Conservation (phyloP, 139 green algal genomes). For the Chlorella sorokiniana region DNA sequence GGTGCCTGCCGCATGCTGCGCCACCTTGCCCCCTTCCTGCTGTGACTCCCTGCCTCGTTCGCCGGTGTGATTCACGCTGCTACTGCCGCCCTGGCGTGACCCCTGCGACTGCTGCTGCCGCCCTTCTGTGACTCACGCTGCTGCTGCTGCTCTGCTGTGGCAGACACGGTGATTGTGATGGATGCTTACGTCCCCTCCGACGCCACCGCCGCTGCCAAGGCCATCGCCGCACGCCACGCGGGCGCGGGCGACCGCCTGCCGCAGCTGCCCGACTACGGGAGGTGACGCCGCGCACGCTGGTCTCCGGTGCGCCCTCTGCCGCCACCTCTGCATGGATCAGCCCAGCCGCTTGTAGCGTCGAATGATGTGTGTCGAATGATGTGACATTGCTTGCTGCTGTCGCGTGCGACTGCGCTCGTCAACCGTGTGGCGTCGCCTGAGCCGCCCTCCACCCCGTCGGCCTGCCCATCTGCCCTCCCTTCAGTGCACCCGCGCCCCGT, state of each 20-base stretch:
- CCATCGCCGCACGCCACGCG: constrained; percentile 41
- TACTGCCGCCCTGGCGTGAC: too few species aligned
- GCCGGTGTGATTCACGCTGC: too few species aligned
- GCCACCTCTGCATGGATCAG: background rate
- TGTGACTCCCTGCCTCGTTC: too few species aligned
- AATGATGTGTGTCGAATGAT: too few species aligned
- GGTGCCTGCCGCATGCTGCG: too few species aligned
- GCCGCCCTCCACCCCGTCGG: too few species aligned
- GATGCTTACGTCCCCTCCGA: constrained; percentile 53
- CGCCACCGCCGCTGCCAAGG: constrained; percentile 51
- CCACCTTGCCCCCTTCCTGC: too few species aligned
- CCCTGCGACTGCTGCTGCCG: too few species aligned
- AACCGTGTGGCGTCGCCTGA: too few species aligned
- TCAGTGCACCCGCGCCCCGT: constrained; percentile 26
- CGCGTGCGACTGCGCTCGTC: too few species aligned
- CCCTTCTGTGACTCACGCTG: background rate
- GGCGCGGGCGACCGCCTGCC: background rate
- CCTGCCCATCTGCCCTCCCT: background rate
- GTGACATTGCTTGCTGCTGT: too few species aligned
- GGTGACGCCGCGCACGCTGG: constrained; percentile 8
- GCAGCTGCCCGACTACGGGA: background rate
- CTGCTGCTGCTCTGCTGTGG: background rate
- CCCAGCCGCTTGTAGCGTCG: too few species aligned
- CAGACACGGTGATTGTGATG: constrained; percentile 67
- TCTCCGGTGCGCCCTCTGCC: background rate